Base-by-base conservation (phyloP, 148 eudicot species). In the Rhododendron vialii region DNA sequence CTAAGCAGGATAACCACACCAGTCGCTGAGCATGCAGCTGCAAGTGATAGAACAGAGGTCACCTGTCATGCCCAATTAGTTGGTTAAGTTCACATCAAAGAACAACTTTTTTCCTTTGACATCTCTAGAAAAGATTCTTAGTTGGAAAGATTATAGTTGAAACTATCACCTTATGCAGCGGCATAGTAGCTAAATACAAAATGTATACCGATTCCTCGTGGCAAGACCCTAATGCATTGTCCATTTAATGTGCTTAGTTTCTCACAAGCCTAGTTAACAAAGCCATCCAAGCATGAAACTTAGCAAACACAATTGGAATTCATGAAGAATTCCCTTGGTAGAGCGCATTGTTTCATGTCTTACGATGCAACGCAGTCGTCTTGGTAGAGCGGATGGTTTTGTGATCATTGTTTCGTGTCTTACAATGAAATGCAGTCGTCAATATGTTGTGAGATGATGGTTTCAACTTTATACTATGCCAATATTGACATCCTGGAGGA, bases 1-100 rank as follows among this genome's bases (percentile, higher is more conserved):
- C 90, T 78, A 73, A 95, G 92, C 86, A 96, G 89, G 47, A 95
- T 89, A 85, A 92, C 89, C 47, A 96, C 95, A 80, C 98, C 98
- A 20, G 99, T 97, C 13, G 99, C 95, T 61, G 99, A 93, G 89
- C 94, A 89, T 50, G 98, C 96, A 57, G 98, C 98, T 78, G 96
- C 99, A 53, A 96, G 96, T 51, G 99, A 95, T 84, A 96, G 90
- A 84, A 92, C 91, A 28, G 98, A 92, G 1, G 98, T 93, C 74
- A 96, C 99, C 99, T 96, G 93, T 67, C 78, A 47, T 61, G 18
- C 79, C 76, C 65, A 78, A 87, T 78, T 13, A 12, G 24, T 45
- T 30, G 18, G 81, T 75, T 38, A 30, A 55, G 30, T 59, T 38
- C 22, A 55, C 28, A 55, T 55, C 67, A 30, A 50, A 50, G 41